Evolutionary conservation across 2,329 filamentous ascomycete genomes (phyloP).

Genomic region (Coniochaeta pulveracea): DNA sequence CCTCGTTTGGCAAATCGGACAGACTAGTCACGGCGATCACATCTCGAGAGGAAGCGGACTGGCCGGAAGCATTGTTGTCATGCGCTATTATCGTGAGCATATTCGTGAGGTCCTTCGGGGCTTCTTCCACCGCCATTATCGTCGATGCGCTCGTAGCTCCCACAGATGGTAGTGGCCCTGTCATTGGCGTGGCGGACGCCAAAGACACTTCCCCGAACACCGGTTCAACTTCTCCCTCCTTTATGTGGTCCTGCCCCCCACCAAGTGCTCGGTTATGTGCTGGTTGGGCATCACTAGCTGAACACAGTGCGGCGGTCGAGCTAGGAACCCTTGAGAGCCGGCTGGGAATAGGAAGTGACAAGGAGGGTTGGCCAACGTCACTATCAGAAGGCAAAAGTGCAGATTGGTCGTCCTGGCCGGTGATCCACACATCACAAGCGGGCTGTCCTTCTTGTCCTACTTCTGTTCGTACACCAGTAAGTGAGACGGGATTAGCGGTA

Average conservation of each 20-base stretch:
- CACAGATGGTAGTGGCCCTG: not conserved
- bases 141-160: not conserved
- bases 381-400: not conserved
- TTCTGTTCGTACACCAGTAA: no score
- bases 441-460: no score
- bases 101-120: no score
- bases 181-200: conserved; percentile 1
- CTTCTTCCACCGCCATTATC: not conserved
- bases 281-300: conserved; percentile 12
- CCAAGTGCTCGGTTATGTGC: not conserved
- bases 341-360: no score
- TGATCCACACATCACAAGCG: not conserved
- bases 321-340: no score
- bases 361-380: no score
- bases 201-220: not conserved
- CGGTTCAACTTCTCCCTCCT: not conserved
- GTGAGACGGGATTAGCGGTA: no score
- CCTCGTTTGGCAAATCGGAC: conserved; percentile 41
- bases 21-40: conserved; percentile 10
- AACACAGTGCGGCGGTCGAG: not conserved
- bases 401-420: not conserved
- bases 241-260: not conserved
- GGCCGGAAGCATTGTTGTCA: not conserved
- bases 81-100: not conserved
- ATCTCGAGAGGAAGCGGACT: not conserved